A percentile compares a stretch with the other conserved stretches of the same genome.
Evolutionary conservation across 2,329 filamentous ascomycete genomes (phyloP).

Genomic region (Fusarium torreyae): DNA sequence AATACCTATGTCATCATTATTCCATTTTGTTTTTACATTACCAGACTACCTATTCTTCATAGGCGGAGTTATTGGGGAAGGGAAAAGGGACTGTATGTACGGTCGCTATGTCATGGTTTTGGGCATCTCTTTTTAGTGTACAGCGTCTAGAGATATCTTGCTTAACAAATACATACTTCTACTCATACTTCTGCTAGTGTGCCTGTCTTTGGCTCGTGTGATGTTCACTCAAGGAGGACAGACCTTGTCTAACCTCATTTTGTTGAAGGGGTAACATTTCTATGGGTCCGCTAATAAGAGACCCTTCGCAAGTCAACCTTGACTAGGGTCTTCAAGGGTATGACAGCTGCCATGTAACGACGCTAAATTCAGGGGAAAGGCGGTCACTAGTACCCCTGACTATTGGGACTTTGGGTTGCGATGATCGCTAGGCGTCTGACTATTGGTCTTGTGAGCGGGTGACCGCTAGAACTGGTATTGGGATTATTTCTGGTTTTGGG

Average conservation of each 20-base stretch:
- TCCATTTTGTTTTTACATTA: constrained; percentile 4
- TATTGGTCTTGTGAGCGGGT: neutral
- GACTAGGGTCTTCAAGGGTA: constrained; percentile 1
- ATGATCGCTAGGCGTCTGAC: neutral
- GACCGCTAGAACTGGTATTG: too few species aligned
- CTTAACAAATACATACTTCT: constrained; percentile 14
- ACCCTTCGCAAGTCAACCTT: constrained; percentile 7
- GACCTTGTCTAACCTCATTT: neutral
- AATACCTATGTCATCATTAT: constrained; percentile 15
- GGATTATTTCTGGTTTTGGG: too few species aligned
- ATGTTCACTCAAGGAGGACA: neutral
- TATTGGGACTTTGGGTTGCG: neutral
- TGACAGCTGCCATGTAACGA: neutral
- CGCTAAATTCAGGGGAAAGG: constrained; percentile 4
- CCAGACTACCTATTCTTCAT: constrained; percentile 10
- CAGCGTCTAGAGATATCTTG: constrained; percentile 29
- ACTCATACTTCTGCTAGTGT: neutral
- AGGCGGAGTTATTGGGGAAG: constrained; percentile 18
- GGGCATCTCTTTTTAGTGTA: constrained; percentile 19
- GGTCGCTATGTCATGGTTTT: constrained; percentile 21
- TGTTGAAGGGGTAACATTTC: neutral
- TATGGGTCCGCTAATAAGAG: neutral
- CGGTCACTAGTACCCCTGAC: neutral
- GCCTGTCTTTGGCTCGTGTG: neutral
- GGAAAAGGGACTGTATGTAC: constrained; percentile 8